Percentiles rank a stretch among this genome's conserved stretches.
Conservation (phyloP, 108 stramenopile genomes). For the Skeletonema menzelii region DNA sequence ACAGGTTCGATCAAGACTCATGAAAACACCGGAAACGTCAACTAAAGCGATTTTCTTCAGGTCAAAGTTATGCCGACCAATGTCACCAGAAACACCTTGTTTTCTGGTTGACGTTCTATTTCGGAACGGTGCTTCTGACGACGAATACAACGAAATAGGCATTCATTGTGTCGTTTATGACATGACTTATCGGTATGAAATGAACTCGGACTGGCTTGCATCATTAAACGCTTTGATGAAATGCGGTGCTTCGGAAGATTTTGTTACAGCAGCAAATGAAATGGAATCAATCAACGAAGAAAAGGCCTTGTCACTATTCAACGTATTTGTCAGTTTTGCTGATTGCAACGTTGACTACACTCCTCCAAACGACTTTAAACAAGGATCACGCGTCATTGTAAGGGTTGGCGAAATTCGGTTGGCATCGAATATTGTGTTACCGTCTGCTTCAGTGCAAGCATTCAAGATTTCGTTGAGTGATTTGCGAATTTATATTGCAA, state of each 20-base stretch:
- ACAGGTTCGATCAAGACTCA: conserved; percentile 23
- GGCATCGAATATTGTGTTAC: conserved; percentile 71
- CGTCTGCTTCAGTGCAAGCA: conserved; percentile 50
- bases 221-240: conserved; percentile 36
- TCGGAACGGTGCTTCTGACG: conserved; percentile 10
- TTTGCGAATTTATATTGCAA: conserved; percentile 52
- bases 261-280: conserved; percentile 6
- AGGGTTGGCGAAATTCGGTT: conserved; percentile 72
- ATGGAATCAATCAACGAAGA: background rate
- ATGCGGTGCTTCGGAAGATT: background rate
- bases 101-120: conserved; percentile 59
- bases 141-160: conserved; percentile 28
- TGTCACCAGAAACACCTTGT: conserved; percentile 75
- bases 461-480: conserved; percentile 68
- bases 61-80: conserved; percentile 57
- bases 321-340: conserved; percentile 61
- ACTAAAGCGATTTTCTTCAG: conserved; percentile 61
- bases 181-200: conserved; percentile 64
- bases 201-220: conserved; percentile 56
- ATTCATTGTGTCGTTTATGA: conserved; percentile 70
- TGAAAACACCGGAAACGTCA: conserved; percentile 18
- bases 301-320: conserved; percentile 7
- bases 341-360: conserved; percentile 82
- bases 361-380: conserved; percentile 48
- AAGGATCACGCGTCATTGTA: conserved; percentile 53